phyloP scores from a whole-genome alignment of 202 grass and related monocot species.

The Eragrostis tef region DNA sequence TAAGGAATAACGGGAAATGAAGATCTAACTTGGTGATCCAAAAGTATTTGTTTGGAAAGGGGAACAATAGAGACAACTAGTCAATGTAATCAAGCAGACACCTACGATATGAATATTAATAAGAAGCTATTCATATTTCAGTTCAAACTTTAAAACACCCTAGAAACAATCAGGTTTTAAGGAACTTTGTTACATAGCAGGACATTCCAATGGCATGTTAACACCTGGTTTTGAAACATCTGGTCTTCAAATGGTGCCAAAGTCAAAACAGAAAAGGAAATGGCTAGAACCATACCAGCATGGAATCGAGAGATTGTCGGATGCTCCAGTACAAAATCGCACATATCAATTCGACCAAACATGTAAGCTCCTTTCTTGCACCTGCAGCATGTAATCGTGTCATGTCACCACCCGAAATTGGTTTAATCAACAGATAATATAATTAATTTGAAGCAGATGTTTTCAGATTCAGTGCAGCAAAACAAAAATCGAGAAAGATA shows the following conservation, averaged over 20 bases:
- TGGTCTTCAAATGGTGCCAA: neutral
- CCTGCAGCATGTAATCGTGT: conserved; percentile 49
- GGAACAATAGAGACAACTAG: neutral
- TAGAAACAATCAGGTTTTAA: neutral
- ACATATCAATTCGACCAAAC: conserved; percentile 91
- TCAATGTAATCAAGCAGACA: neutral
- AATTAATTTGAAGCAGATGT: conserved; percentile 22
- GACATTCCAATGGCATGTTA: neutral
- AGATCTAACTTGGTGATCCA: neutral
- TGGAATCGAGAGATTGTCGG: conserved; percentile 89
- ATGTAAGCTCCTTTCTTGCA: conserved; percentile 92
- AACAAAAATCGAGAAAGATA: conserved; percentile 16
- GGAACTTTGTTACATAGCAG: neutral
- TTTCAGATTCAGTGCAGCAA: neutral
- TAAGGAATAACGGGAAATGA: conserved; percentile 1
- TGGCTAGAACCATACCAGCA: conserved; percentile 56
- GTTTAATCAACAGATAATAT: neutral
- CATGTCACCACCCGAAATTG: conserved; percentile 8
- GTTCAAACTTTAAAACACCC: conserved; percentile 11
- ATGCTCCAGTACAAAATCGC: conserved; percentile 94
- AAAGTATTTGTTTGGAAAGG: neutral
- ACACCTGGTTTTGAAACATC: neutral
- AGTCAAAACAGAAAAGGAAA: conserved; percentile 24
- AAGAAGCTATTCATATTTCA: neutral
- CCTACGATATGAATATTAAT: neutral